Base-by-base conservation (phyloP, 106 monocot species). In the Alisma plantagoaquatica region DNA sequence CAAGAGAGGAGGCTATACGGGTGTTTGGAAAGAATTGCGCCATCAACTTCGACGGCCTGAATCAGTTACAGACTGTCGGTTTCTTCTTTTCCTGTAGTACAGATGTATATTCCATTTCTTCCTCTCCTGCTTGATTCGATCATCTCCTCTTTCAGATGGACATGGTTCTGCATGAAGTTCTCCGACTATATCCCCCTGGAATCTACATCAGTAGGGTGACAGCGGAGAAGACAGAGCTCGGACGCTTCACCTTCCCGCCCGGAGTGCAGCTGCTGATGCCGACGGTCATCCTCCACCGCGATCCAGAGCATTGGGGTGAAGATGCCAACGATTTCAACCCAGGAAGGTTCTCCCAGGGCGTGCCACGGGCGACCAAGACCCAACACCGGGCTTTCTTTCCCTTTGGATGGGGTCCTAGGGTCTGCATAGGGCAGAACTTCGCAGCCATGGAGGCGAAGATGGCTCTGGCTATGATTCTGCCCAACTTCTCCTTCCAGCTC, bases 1-100 rank as follows among this genome's bases (percentile, higher is more conserved):
- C 87, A 29, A 74, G 87, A 15, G 64, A 82, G 47, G 87, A 87
- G 59, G 68, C 82, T 41, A 11, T 74, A 4, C 68, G 75, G 49
- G 55, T 69, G 1, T 73, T 79, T 61, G 73, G 78, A 10, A 65
- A 60, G 15, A 51, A 41, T 5, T 60, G 33, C 23, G 69, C 69
- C n/a, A n/a, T n/a, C 21, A 53, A 73, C 10, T 51, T 32, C 12
- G 78, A 73, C 10, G 69, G 69, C 17, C 46, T 73, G 29, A 64
- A 17, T 41, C 59, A 28, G 17, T 64, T 77, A 31, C 71, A 77
- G 30, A 67, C 64, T 25, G 77, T 69, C 29, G 69, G 63, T n/a
- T 68, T 49, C 42, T 24, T 14, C 17, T 64, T 43, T 44, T 30
- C 28, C 22, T 17, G 0, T 29, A 18, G 29, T 49, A 2, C 2